Evolutionary conservation across 208 protist genomes (phyloP), one percentile per base, ranked within the genome.

Genomic region (Endotrypanum monterogeii): DNA sequence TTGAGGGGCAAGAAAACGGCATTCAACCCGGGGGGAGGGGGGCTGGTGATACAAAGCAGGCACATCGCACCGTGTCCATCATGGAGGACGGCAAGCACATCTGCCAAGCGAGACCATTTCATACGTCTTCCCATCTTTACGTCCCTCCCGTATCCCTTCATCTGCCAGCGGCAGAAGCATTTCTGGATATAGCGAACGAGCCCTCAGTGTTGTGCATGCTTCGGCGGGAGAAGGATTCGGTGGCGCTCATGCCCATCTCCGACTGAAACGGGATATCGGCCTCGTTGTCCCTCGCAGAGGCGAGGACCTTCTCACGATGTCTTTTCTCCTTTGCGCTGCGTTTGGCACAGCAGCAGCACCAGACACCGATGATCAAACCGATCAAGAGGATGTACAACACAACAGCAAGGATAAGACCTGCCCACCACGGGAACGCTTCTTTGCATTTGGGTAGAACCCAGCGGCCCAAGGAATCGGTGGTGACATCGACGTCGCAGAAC

Each of bases 341-440:
- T 65, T 57, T 60, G 54, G 55, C 12, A 60, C 71, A 80, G 83
- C 83, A 88, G 73, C 78, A 89, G 83, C 83, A 85, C 78, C 76
- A 83, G 51, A 81, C 71, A 55, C 76, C 55, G 60, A 93, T 85
- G 72, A 93, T 83, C 62, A 84, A 23, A 16, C 65, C 77, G n/a
- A 88, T 70, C 20, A 89, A 46, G 23, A 89, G 68, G 32, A 86
- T 46, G 61, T 86, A 78, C 61, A 50, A 68, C 11, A 48, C 50
- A 9, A 83, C 76, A 1, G 86, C 83, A 23, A 90, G 85, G 65
- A 86, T 6, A n/a, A 93, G 80, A 6, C 66, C 79, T 1, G 44
- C 82, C 83, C 84, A 93, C 89, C 89, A 93, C 20, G 81, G 81
- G 58, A 88, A 83, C 14, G 16, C 25, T 8, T 74, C 67, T 16